A percentile compares a stretch with the other conserved stretches of the same genome.
Conservation (phyloP, 2,329 filamentous ascomycete species). For the Fusarium ramigenum region DNA sequence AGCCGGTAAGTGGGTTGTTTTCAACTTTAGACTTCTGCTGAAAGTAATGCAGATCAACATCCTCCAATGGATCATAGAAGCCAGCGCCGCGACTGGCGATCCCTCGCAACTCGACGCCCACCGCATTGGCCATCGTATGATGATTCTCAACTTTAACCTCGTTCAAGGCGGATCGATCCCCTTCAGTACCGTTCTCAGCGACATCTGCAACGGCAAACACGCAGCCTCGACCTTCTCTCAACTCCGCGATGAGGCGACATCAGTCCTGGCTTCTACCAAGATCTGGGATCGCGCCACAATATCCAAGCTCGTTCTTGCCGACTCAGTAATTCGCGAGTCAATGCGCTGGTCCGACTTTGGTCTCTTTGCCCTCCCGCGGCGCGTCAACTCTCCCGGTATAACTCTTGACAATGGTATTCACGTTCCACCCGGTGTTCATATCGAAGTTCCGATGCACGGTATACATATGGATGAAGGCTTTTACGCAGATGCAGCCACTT, state of each 20-base stretch:
- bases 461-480: neutral
- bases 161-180: neutral
- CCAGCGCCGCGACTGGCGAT: neutral
- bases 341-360: neutral
- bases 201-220: neutral
- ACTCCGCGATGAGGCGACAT: neutral
- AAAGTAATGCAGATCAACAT: neutral
- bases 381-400: neutral
- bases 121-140: neutral
- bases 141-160: neutral
- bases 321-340: neutral
- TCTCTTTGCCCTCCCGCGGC: neutral
- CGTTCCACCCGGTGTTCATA: neutral
- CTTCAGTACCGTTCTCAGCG: neutral
- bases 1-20: neutral
- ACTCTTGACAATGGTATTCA: neutral
- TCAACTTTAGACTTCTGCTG: rapidly evolving
- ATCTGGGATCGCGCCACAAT: neutral
- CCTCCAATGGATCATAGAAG: neutral
- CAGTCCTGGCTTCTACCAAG: neutral
- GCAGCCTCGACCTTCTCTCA: neutral
- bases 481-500: neutral
- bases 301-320: neutral
- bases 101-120: neutral
- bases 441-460: neutral